These are phyloP conservation scores for Diplodia seriata DNA, from an alignment of 2,329 filamentous ascomycete species.

Conservation along the genomic window DNA sequence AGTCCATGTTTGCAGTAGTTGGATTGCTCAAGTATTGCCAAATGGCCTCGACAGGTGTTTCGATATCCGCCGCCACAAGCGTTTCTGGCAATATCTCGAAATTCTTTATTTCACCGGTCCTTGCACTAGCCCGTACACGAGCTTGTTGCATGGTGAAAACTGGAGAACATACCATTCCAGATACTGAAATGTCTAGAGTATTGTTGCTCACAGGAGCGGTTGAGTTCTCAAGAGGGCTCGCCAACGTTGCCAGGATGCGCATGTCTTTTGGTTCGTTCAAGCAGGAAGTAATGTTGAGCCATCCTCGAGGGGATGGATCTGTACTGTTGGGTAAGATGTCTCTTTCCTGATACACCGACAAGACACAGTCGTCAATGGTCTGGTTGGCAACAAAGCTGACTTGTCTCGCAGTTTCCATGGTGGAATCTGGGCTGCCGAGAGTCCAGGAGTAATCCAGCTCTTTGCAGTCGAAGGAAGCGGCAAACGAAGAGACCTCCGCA, in stretches of 20 bases:
- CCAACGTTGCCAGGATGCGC: background rate
- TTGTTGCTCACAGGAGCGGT: background rate
- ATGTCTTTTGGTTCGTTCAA: background rate
- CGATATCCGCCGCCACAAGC: background rate
- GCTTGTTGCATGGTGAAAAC: background rate
- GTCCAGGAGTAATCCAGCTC: background rate
- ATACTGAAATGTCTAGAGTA: background rate
- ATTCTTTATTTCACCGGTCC: background rate
- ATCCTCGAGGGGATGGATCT: background rate
- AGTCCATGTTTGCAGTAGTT: background rate
- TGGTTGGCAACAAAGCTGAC: background rate
- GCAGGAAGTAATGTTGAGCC: conserved; percentile 3
- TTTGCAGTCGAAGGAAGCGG: background rate
- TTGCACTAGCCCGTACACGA: background rate
- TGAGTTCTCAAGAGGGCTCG: background rate
- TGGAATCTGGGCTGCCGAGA: background rate
- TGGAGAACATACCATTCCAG: background rate
- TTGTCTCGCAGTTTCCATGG: background rate
- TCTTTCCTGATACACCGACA: background rate
- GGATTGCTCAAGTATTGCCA: conserved; percentile 1
- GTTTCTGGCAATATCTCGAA: background rate
- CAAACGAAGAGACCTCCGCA: background rate
- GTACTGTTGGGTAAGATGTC: background rate
- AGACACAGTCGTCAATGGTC: background rate
- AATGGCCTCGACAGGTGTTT: background rate